Percentiles rank a stretch among this genome's conserved stretches.
Evolutionary conservation across 495 filamentous ascomycete genomes (phyloP).

Genomic region (Aspergillus coremiiformis): DNA sequence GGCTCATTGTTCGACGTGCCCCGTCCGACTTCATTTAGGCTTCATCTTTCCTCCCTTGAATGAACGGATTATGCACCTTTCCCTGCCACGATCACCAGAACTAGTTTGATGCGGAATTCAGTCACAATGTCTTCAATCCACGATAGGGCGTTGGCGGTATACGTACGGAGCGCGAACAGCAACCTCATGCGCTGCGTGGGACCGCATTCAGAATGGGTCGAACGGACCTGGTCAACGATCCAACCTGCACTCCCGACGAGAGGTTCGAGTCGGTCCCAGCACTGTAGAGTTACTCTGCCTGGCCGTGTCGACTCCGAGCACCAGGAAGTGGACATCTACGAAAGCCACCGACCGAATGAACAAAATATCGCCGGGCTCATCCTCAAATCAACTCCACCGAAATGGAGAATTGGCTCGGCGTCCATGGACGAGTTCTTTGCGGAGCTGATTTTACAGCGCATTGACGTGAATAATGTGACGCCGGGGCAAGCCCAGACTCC

Average conservation of each 20-base stretch:
- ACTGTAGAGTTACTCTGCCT: background rate
- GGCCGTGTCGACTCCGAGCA: background rate
- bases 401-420: background rate
- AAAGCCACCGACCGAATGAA: background rate
- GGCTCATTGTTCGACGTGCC: too few relatives aligned
- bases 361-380: background rate
- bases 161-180: background rate
- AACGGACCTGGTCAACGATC: background rate
- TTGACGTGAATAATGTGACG: background rate
- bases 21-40: too few relatives aligned
- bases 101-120: background rate
- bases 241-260: background rate
- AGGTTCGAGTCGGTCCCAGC: background rate
- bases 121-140: background rate
- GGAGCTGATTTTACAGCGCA: background rate
- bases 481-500: too few relatives aligned
- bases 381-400: background rate
- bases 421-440: background rate
- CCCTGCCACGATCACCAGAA: background rate
- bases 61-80: background rate
- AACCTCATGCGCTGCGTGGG: background rate
- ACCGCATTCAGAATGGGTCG: background rate
- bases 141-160: background rate
- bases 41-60: background rate
- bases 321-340: background rate